Conservation (phyloP, 352 stramenopile species). For the Blastocystis sp. region DNA sequence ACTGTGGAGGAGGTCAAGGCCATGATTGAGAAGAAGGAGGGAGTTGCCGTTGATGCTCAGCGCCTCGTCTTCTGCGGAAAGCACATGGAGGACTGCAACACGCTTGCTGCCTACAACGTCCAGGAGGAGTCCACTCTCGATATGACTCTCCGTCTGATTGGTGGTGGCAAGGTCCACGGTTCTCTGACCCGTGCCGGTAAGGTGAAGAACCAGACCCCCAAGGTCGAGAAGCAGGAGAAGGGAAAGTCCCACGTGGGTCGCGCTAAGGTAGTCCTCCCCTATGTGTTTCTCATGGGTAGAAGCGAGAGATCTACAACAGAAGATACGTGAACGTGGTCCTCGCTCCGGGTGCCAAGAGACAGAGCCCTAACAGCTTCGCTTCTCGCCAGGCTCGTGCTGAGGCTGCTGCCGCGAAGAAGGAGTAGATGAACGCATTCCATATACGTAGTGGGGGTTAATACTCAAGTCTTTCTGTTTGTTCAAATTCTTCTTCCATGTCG, state of each 20-base stretch:
- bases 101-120: slow-evolving; percentile 77
- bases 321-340: slow-evolving; percentile 99
- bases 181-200: slow-evolving; percentile 99
- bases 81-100: slow-evolving; percentile 76
- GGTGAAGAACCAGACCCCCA: slow-evolving; percentile 99
- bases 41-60: slow-evolving; percentile 29
- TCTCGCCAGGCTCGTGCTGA: not conserved
- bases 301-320: slow-evolving; percentile 99
- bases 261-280: slow-evolving; percentile 81
- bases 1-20: not conserved
- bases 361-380: slow-evolving; percentile 9
- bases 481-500: slow-evolving; percentile 83
- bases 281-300: slow-evolving; percentile 80
- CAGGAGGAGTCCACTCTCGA: slow-evolving; percentile 78
- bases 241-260: slow-evolving; percentile 92
- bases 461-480: slow-evolving; percentile 32
- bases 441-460: not conserved
- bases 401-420: slow-evolving; percentile 11
- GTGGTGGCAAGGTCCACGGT: slow-evolving; percentile 93
- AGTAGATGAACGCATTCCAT: not conserved
- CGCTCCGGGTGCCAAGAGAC: slow-evolving; percentile 75
- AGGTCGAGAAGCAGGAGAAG: slow-evolving; percentile 97
- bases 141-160: slow-evolving; percentile 47
- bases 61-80: slow-evolving; percentile 18
- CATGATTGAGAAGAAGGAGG: slow-evolving; percentile 37